Evolutionary conservation across 2,329 filamentous ascomycete genomes (phyloP).

Genomic region (Rasamsonia emersonii): DNA sequence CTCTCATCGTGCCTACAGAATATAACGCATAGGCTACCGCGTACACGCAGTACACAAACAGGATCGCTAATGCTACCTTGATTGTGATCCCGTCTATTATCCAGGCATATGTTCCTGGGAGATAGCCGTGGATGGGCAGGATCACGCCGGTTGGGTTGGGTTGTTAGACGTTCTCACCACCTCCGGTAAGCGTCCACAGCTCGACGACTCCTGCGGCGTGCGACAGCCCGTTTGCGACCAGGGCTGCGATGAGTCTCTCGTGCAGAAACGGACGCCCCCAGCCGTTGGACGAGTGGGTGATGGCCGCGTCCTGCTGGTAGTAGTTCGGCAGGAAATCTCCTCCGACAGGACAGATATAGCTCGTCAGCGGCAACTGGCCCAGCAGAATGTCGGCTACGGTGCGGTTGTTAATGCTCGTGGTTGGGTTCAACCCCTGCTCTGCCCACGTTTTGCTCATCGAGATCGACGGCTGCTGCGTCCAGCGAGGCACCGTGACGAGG

Average conservation of each 20-base stretch:
- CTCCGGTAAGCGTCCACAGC: too few relatives aligned
- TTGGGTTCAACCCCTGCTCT: constrained; percentile 6
- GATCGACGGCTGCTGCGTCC: too few relatives aligned
- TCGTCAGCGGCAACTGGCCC: constrained; percentile 2
- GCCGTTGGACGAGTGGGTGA: too few relatives aligned
- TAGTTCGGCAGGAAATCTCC: background rate
- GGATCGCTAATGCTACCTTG: constrained; percentile 6
- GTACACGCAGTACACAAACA: constrained; percentile 6
- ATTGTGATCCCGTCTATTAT: constrained; percentile 6
- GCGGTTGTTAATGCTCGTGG: constrained; percentile 3
- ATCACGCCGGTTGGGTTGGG: background rate
- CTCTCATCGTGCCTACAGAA: background rate
- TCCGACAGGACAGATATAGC: constrained; percentile 5
- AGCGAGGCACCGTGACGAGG: too few relatives aligned
- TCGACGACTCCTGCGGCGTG: constrained; percentile 2
- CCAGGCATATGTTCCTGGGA: constrained; percentile 7
- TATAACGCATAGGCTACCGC: constrained; percentile 3
- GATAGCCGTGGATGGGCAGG: background rate
- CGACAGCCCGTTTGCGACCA: constrained; percentile 6
- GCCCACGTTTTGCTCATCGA: constrained; percentile 4
- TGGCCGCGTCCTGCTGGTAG: too few relatives aligned
- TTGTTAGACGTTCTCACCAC: background rate
- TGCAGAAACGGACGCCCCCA: constrained; percentile 8
- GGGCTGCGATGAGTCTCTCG: constrained; percentile 6
- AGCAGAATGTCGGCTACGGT: constrained; percentile 7